A percentile compares a stretch with the other conserved stretches of the same genome.
These are phyloP conservation scores for Agrocybe chaxingu DNA, from an alignment of 768 basidiomycete species.

Conservation along the genomic window DNA sequence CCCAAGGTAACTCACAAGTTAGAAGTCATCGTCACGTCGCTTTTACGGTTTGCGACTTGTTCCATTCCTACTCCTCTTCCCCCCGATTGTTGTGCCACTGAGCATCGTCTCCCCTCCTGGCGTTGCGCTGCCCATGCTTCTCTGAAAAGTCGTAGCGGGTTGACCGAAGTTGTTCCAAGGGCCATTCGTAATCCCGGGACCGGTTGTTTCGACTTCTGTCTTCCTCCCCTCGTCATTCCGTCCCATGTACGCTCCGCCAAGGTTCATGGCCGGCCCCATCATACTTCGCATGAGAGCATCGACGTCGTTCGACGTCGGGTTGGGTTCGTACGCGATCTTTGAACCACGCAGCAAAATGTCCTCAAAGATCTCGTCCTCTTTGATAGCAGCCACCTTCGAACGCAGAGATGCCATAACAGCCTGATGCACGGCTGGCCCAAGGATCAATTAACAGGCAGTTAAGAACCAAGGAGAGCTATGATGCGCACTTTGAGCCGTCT, in stretches of 20 bases:
- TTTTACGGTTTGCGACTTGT: constrained; percentile 15
- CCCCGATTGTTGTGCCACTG: constrained; percentile 19
- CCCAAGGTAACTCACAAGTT: neutral
- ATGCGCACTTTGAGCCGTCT: constrained; percentile 34
- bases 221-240: neutral
- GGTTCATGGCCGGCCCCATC: constrained; percentile 36
- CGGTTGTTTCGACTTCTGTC: neutral
- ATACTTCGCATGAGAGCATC: constrained; percentile 50
- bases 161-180: constrained; percentile 33
- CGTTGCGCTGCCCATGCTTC: constrained; percentile 6
- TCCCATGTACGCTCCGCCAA: constrained; percentile 15
- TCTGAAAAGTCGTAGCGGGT: constrained; percentile 12
- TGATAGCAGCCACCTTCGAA: constrained; percentile 33
- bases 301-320: constrained; percentile 42
- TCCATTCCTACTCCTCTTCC: constrained; percentile 25
- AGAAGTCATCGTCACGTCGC: neutral
- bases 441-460: neutral
- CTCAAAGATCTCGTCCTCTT: constrained; percentile 49
- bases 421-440: constrained; percentile 24
- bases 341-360: constrained; percentile 44
- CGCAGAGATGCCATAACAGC: constrained; percentile 35
- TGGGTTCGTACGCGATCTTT: constrained; percentile 39
- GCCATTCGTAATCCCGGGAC: constrained; percentile 24
- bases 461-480: neutral
- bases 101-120: constrained; percentile 9